These are phyloP conservation scores for Tulasnella sp. DNA, from an alignment of 768 basidiomycete genomes.

Conservation along the genomic window DNA sequence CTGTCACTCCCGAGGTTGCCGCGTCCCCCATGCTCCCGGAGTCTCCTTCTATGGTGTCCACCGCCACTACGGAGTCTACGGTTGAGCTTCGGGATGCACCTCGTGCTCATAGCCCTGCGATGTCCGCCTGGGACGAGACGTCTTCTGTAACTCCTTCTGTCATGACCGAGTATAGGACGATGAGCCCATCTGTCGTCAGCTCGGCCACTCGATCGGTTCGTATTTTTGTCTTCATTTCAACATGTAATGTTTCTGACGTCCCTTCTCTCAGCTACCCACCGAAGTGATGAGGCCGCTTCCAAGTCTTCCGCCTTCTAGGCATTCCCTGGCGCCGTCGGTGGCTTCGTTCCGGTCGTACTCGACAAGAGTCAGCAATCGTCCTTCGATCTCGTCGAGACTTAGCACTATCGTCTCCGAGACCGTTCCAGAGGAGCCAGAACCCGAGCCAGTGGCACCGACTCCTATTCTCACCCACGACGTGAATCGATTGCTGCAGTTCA, in stretches of 20 bases:
- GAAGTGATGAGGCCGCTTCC: conserved; percentile 1
- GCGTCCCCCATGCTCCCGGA: not conserved
- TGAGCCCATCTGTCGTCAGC: not conserved
- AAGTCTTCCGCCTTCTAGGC: not conserved
- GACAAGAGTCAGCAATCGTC: not conserved
- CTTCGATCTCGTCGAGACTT: conserved; percentile 20
- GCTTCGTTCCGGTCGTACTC: not conserved
- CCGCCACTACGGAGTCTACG: not conserved
- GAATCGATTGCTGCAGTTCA: conserved; percentile 39
- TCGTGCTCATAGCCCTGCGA: not conserved
- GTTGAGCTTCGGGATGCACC: not conserved
- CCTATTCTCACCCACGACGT: conserved; percentile 38
- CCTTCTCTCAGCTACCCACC: not conserved
- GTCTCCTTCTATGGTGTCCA: not conserved
- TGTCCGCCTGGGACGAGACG: conserved; percentile 7
- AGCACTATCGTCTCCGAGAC: conserved; percentile 17
- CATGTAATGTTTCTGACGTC: not conserved
- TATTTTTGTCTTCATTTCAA: not conserved
- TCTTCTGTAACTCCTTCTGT: not conserved
- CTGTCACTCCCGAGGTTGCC: not conserved
- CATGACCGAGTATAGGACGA: not conserved
- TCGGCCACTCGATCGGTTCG: conserved; percentile 12
- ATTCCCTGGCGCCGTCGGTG: not conserved
- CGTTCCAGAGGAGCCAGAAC: not conserved
- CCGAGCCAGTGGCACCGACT: conserved; percentile 23